Conservation (phyloP, 208 protist species). For the Trypanosoma melophagium region DNA sequence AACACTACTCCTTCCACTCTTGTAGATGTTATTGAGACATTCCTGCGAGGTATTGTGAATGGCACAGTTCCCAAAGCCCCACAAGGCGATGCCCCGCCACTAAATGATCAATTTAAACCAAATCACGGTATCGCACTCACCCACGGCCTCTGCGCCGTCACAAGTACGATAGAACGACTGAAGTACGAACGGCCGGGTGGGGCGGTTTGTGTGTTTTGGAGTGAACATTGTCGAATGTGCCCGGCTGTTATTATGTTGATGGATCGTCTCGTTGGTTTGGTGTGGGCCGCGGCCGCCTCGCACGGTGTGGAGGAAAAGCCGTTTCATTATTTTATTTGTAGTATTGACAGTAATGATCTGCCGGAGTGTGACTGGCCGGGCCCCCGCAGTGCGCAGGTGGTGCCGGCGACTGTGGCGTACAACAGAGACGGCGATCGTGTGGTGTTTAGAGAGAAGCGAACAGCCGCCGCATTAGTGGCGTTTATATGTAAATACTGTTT, state of each 20-base stretch:
- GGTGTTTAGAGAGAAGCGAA: slow-evolving; percentile 24
- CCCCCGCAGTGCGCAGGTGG: slow-evolving; percentile 31
- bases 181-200: slow-evolving; percentile 28
- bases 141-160: slow-evolving; percentile 37
- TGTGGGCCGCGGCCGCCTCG: slow-evolving; percentile 27
- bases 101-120: slow-evolving; percentile 25
- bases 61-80: slow-evolving; percentile 34
- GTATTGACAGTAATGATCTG: slow-evolving; percentile 74
- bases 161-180: slow-evolving; percentile 31
- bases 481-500: slow-evolving; percentile 39
- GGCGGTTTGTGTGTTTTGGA: slow-evolving; percentile 55
- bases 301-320: slow-evolving; percentile 23
- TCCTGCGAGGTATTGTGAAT: slow-evolving; percentile 30
- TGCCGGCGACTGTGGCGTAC: slow-evolving; percentile 54
- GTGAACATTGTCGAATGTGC: slow-evolving; percentile 61
- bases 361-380: slow-evolving; percentile 47
- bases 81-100: slow-evolving; percentile 39
- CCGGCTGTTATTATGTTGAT: slow-evolving; percentile 49
- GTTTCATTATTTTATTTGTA: slow-evolving; percentile 49
- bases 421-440: slow-evolving; percentile 16
- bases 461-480: slow-evolving; percentile 6
- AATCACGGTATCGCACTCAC: slow-evolving; percentile 36
- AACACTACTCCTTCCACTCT: too few species aligned
- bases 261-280: slow-evolving; percentile 39
- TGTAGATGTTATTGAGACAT: slow-evolving; percentile 18